Percentiles rank a stretch among this genome's conserved stretches.
These are phyloP conservation scores for Nelumbo lutea DNA, from an alignment of 164 flowering plant species.

Conservation along the genomic window DNA sequence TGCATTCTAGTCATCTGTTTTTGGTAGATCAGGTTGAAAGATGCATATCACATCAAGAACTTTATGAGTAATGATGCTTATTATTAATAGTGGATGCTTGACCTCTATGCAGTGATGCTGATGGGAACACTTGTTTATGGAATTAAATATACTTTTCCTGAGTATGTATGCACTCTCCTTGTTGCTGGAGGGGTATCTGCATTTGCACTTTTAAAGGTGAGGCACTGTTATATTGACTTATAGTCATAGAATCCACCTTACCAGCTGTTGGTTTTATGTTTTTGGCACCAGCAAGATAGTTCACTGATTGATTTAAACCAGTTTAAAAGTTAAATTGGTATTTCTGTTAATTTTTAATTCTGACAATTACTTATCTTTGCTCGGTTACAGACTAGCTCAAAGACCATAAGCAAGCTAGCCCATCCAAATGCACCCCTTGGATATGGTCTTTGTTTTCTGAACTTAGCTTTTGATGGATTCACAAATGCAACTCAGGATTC, in stretches of 20 bases:
- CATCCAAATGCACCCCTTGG: slow-evolving; percentile 97
- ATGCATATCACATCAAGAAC: background rate
- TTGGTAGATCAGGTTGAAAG: too few species aligned
- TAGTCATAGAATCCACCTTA: background rate
- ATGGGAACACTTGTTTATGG: slow-evolving; percentile 93
- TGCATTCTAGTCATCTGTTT: too few species aligned
- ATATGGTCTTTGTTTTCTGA: slow-evolving; percentile 87
- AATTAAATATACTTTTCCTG: slow-evolving; percentile 74
- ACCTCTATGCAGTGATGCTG: slow-evolving; percentile 74
- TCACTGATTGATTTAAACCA: background rate
- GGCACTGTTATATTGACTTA: slow-evolving; percentile 6
- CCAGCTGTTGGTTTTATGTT: background rate
- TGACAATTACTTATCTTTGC: background rate
- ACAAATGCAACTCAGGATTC: slow-evolving; percentile 99
- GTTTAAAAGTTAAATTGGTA: background rate
- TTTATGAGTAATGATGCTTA: background rate
- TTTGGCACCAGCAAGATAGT: background rate
- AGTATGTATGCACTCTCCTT: slow-evolving; percentile 84
- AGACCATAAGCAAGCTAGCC: slow-evolving; percentile 92
- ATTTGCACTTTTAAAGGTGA: slow-evolving; percentile 91
- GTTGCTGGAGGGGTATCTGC: slow-evolving; percentile 98
- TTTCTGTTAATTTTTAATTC: background rate
- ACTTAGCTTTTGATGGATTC: slow-evolving; percentile 94
- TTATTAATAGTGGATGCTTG: slow-evolving; percentile 6
- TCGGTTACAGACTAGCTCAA: slow-evolving; percentile 79